A percentile compares a stretch with the other conserved stretches of the same genome.
phyloP scores from a whole-genome alignment of 2,329 filamentous ascomycete genomes.

The Fusarium brevicatenulatum region DNA sequence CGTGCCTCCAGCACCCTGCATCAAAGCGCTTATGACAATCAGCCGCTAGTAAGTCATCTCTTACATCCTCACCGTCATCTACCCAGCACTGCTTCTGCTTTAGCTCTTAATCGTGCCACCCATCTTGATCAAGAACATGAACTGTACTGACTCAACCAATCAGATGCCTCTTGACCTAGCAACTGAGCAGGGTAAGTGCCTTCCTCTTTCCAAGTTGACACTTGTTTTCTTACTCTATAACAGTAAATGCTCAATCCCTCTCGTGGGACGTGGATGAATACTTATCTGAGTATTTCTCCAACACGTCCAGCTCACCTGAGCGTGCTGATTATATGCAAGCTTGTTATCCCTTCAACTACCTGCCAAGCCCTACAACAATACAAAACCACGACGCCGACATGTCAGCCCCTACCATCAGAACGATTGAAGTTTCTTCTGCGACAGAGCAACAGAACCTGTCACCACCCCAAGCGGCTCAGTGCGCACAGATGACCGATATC shows the following conservation, averaged over 20 bases:
- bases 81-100: background rate
- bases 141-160: background rate
- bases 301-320: background rate
- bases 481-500: background rate
- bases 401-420: rapidly evolving
- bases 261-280: background rate
- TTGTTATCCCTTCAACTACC: background rate
- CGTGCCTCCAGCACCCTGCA: background rate
- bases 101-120: no score
- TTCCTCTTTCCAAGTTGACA: no score
- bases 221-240: no score
- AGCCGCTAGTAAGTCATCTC: background rate
- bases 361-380: background rate
- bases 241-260: background rate
- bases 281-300: background rate
- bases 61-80: background rate
- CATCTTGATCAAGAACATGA: background rate
- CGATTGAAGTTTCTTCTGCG: rapidly evolving
- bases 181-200: background rate
- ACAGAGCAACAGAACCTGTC: rapidly evolving
- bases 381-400: background rate
- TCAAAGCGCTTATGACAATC: background rate
- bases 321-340: background rate
- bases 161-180: background rate
- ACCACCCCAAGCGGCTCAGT: background rate